Base-by-base conservation (phyloP, 257 asterid species). In the Gardenia jasminoides region DNA sequence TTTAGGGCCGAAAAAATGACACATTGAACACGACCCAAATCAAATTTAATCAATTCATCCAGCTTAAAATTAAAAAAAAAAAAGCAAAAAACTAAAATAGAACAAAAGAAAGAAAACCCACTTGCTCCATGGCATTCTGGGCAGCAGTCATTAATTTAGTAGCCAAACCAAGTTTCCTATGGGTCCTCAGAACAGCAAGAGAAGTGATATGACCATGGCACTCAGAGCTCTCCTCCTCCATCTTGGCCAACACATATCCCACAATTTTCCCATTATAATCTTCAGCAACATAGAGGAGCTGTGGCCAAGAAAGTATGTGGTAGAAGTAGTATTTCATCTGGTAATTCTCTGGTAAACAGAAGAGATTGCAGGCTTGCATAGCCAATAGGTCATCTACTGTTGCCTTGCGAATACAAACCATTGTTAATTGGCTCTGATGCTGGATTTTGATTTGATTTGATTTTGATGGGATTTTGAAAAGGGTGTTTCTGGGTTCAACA, bases 81-180 rank as follows among this genome's bases (percentile, higher is more conserved):
- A 75, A 31, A 12, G 22, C 22, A 8, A 11, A 66, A 16, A 41
- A 3, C 9, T 43, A 1, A 24, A 1, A 41, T 10, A 39, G 15
- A 17, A 52, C 54, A 39, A 26, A 22, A 50, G 48, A 31, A 22
- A 41, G 59, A 6, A 77, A 26, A 1, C 6, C 24, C 36, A 84
- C 99, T 94, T 92, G 98, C 76, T 93, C 98, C 99, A 93, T 96
- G 82, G 97, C 99, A 84, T 90, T 93, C 77, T 96, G 99, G 56
- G 98, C 99, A 71, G 99, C 97, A 65, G 97, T 96, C 99, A 93
- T 96, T 89, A 96, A 98, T 75, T 96, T 96, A 76, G 99, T 96
- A 62, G 98, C 98, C 56, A 93, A 77, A 76, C 99, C 99, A 72
- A 96, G 91, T 82, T 96, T 96, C 54, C 99, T 91, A 83, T 96